Base-by-base conservation (phyloP, 2,329 filamentous ascomycete genomes). In the Amauroascus niger region DNA sequence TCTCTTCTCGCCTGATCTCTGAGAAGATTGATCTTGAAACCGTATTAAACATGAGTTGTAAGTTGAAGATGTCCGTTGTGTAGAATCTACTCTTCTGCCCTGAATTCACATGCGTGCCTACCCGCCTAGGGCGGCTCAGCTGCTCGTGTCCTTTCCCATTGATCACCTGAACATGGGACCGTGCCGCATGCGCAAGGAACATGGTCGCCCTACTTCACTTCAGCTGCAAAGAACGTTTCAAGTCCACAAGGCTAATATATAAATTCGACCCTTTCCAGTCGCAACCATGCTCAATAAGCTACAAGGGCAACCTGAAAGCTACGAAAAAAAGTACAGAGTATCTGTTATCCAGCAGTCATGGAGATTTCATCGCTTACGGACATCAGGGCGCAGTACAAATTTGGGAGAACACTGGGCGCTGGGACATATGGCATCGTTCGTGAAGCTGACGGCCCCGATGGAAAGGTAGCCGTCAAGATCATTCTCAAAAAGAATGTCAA, bases 401-500 rank as follows among this genome's bases (percentile, higher is more conserved):
- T 98, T 71, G 93, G 93, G 64, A 83, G 86, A 69, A 97, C 91
- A 22, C 81, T 98, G 55, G 93, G 93, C 66, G 93, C 93, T 58
- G 93, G 93, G 63, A 98, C 93, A 64, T 98, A 98, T 78, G 93
- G 93, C 66, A 95, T 98, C 65, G 93, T 98, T 65, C 83, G 93
- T 64, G 93, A 98, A 74, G 93, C 93, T 57, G 89, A 96, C 58
- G 81, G 87, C 62, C 82, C 85, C 40, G 79, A 80, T 18, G 88
- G 88, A 69, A 86, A 95, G 77, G 90, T 95, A 57, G 93, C 93
- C 39, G 81, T 98, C 72, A 98, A 98, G 79, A 97, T 98, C 69
- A 98, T 98, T 71, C 77, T 97, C 66, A 98, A 98, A 81, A 96
- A 95, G 77, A 97, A 95, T 72, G 91, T 98, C 68, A 94, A 90